Conservation (phyloP, 2,329 filamentous ascomycete genomes). For the Ceratocystis colombiana region DNA sequence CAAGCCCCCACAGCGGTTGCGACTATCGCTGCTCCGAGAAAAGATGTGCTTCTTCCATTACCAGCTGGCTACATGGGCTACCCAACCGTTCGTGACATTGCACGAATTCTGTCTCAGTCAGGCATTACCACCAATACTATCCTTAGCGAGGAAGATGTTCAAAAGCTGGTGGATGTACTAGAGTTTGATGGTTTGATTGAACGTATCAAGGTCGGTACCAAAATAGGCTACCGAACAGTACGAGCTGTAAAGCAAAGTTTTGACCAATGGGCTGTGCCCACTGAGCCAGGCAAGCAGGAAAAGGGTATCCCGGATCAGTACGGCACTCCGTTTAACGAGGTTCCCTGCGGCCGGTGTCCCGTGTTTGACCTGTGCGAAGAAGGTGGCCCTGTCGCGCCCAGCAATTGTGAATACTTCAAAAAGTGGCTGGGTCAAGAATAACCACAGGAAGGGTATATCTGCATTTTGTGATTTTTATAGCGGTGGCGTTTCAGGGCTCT, state of each 20-base stretch:
- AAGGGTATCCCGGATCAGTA: conserved; percentile 36
- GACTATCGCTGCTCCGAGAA: conserved; percentile 28
- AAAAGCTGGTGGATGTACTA: conserved; percentile 78
- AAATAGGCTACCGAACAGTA: conserved; percentile 45
- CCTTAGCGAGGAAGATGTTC: conserved; percentile 63
- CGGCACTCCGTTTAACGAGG: conserved; percentile 71
- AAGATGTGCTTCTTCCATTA: conserved; percentile 42
- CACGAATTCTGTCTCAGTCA: conserved; percentile 57
- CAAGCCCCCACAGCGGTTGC: neutral
- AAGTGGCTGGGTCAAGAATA: conserved; percentile 58
- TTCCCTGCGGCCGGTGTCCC: conserved; percentile 82
- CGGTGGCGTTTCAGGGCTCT: conserved; percentile 23
- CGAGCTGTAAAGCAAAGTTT: conserved; percentile 40
- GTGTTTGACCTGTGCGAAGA: conserved; percentile 89
- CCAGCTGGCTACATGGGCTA: conserved; percentile 64
- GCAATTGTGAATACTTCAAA: conserved; percentile 84
- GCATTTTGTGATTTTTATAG: conserved; percentile 21
- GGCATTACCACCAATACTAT: conserved; percentile 64
- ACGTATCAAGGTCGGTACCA: conserved; percentile 42
- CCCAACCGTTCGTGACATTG: conserved; percentile 70
- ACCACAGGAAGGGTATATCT: conserved; percentile 21
- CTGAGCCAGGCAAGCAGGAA: conserved; percentile 32
- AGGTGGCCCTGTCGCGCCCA: conserved; percentile 79
- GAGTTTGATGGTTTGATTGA: conserved; percentile 82
- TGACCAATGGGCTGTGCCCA: conserved; percentile 34